Percentiles rank a stretch among this genome's conserved stretches.
phyloP scores from a whole-genome alignment of 176 grass and related monocot species.

The Avena sativa region DNA sequence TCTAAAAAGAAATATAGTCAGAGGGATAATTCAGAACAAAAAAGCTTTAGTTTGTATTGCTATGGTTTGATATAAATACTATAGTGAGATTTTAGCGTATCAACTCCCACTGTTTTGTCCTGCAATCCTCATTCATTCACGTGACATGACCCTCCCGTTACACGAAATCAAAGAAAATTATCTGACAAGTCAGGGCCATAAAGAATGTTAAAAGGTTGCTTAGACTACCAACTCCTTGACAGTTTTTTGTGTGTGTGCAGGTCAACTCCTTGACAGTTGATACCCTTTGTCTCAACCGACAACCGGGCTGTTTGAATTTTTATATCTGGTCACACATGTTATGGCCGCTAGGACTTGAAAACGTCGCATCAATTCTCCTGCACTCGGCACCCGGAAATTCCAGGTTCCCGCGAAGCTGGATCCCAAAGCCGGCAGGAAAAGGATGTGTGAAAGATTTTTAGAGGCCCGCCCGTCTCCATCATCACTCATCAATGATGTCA shows the following conservation, averaged over 20 bases:
- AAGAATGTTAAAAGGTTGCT: conserved; percentile 21
- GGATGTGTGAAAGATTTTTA: neutral
- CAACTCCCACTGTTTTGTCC: neutral
- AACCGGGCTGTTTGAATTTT: neutral
- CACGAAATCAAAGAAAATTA: conserved; percentile 17
- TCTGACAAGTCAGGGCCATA: neutral
- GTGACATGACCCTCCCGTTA: neutral
- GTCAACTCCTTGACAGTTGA: conserved; percentile 28
- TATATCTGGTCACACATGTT: conserved; percentile 1
- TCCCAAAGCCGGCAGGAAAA: neutral
- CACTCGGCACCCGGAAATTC: neutral
- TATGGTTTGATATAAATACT: too few species aligned
- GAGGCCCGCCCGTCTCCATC: neutral
- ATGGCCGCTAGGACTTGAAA: neutral
- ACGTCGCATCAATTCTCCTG: neutral
- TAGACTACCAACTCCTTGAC: conserved; percentile 30
- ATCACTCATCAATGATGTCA: neutral
- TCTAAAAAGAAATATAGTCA: too few species aligned
- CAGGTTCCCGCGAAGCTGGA: neutral
- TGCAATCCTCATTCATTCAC: conserved; percentile 2
- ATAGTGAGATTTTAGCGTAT: too few species aligned
- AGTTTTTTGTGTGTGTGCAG: neutral
- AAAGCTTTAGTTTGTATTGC: too few species aligned
- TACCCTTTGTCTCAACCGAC: neutral
- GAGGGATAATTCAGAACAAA: too few species aligned